phyloP scores from a whole-genome alignment of 768 basidiomycete species.

The Arthromyces matolae region DNA sequence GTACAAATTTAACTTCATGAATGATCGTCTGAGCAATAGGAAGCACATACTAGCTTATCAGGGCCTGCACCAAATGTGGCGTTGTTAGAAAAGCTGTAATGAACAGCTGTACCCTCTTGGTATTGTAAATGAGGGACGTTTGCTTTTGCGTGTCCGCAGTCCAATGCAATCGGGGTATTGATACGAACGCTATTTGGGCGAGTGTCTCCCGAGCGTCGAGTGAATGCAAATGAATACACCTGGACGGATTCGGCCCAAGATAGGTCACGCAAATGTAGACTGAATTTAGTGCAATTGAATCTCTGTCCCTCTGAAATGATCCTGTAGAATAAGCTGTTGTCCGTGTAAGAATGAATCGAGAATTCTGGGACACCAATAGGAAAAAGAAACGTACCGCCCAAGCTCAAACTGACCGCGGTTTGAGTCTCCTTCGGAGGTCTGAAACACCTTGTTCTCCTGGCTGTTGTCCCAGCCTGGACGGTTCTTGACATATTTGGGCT shows the following conservation, averaged over 20 bases:
- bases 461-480: constrained; percentile 35
- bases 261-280: constrained; percentile 22
- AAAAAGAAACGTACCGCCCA: constrained; percentile 32
- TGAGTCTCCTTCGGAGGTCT: constrained; percentile 16
- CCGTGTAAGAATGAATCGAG: neutral
- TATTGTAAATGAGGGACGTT: constrained; percentile 17
- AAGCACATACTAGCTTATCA: constrained; percentile 7
- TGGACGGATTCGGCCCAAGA: constrained; percentile 30
- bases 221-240: constrained; percentile 35
- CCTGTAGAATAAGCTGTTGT: constrained; percentile 30
- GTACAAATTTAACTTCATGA: neutral
- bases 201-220: constrained; percentile 30
- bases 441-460: constrained; percentile 38
- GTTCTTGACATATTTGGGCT: constrained; percentile 34
- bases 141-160: constrained; percentile 42
- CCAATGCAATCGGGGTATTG: constrained; percentile 29
- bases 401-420: constrained; percentile 45
- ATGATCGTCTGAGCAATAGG: neutral
- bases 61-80: constrained; percentile 12
- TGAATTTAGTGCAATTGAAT: constrained; percentile 26
- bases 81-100: constrained; percentile 20
- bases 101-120: constrained; percentile 17
- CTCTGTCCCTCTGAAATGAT: constrained; percentile 22
- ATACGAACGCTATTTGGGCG: constrained; percentile 27
- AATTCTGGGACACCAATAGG: neutral